phyloP scores from a whole-genome alignment of 305 asterid species.

The Fraxinus sp. region DNA sequence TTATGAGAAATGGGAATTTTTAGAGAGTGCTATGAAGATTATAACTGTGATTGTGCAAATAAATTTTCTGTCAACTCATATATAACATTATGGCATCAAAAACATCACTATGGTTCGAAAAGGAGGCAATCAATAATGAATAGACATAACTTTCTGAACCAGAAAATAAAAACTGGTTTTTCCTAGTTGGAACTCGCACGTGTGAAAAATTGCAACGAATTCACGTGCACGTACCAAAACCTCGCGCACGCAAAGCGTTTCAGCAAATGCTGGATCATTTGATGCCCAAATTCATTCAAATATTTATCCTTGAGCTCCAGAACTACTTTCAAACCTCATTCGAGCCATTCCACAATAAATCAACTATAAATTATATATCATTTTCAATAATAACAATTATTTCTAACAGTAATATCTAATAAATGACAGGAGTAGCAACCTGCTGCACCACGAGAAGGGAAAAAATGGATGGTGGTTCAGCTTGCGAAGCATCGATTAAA shows the following conservation, averaged over 20 bases:
- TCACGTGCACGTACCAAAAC: neutral
- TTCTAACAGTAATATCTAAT: neutral
- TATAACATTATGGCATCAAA: neutral
- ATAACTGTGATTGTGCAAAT: neutral
- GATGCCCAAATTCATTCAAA: neutral
- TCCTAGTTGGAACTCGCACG: neutral
- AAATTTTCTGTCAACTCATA: neutral
- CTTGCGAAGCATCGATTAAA: neutral
- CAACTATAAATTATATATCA: neutral
- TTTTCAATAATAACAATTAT: neutral
- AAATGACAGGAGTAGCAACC: neutral
- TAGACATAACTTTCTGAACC: neutral
- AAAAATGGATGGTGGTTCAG: neutral
- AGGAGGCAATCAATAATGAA: neutral
- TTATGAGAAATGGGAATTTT: neutral
- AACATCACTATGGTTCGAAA: neutral
- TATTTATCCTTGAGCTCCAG: neutral
- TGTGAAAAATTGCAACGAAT: neutral
- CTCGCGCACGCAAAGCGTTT: neutral
- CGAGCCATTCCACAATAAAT: neutral
- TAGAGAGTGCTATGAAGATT: neutral
- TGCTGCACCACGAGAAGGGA: neutral
- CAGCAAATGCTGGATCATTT: neutral
- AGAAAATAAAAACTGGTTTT: neutral
- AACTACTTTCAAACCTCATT: neutral